These are phyloP conservation scores for Psilocybe azurescens DNA, from an alignment of 768 basidiomycete genomes.

Conservation along the genomic window DNA sequence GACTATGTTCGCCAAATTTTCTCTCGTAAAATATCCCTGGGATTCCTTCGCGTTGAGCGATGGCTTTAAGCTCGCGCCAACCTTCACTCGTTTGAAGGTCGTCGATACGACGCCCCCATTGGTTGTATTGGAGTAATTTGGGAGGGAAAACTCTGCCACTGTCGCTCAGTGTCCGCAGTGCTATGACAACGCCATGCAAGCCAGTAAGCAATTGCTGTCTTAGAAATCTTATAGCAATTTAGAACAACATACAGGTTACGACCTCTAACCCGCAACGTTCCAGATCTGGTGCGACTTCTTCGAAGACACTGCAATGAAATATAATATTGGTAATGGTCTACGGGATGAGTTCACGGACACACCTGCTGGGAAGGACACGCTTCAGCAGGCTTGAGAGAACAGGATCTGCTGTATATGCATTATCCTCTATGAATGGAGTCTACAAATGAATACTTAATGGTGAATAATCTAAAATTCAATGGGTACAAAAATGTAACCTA, in stretches of 20 bases:
- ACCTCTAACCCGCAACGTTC: conserved; percentile 61
- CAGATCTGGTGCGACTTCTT: conserved; percentile 67
- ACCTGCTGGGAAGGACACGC: conserved; percentile 58
- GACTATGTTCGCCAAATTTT: conserved; percentile 61
- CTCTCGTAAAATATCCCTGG: conserved; percentile 74
- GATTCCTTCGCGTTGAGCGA: conserved; percentile 67
- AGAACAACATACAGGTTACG: conserved; percentile 45
- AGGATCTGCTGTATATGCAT: conserved; percentile 66
- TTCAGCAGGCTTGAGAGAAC: conserved; percentile 66
- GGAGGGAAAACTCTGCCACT: conserved; percentile 51
- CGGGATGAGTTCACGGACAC: conserved; percentile 8
- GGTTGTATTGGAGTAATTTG: conserved; percentile 69
- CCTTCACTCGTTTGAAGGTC: conserved; percentile 72
- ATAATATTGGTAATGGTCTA: background rate
- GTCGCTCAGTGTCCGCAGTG: conserved; percentile 57
- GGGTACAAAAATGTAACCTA: conserved; percentile 25
- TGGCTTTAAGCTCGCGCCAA: conserved; percentile 70
- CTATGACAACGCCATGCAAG: conserved; percentile 34
- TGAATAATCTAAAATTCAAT: background rate
- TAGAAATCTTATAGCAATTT: too few relatives aligned
- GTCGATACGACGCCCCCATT: conserved; percentile 76
- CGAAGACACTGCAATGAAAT: conserved; percentile 38
- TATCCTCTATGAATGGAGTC: conserved; percentile 59
- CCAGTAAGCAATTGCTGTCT: too few relatives aligned
- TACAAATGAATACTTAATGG: conserved; percentile 23